phyloP scores from a whole-genome alignment of 2,329 filamentous ascomycete genomes.

The Lachnellula subtilissima region DNA sequence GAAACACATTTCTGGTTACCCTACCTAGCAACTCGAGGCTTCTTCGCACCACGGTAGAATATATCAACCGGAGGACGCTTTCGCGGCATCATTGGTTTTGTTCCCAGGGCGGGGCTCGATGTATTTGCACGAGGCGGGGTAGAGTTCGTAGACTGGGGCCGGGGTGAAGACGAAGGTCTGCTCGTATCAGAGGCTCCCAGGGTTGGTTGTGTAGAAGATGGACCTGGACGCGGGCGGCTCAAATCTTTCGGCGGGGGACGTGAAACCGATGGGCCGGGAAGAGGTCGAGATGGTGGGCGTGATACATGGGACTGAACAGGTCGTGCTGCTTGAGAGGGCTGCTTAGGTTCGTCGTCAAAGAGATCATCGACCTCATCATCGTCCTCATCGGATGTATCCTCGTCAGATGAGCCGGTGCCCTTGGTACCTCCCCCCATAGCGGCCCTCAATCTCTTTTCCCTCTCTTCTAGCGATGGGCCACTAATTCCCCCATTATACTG shows the following conservation, averaged over 20 bases:
- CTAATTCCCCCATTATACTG: conserved; percentile 11
- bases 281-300: background rate
- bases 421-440: conserved; percentile 2
- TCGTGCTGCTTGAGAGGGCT: background rate
- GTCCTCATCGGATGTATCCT: conserved; percentile 21
- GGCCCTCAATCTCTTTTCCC: conserved; percentile 32
- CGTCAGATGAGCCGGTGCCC: conserved; percentile 15
- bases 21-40: conserved; percentile 9
- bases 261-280: background rate
- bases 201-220: background rate
- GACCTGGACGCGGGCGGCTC: background rate
- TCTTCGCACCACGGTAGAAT: conserved; percentile 23
- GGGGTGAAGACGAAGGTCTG: background rate
- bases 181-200: conserved; percentile 5
- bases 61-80: conserved; percentile 24
- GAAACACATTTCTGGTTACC: background rate
- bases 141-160: background rate
- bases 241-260: background rate
- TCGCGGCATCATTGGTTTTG: conserved; percentile 18
- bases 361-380: conserved; percentile 22
- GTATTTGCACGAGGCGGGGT: background rate
- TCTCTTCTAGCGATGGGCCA: conserved; percentile 31
- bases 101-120: conserved; percentile 8
- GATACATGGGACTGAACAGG: background rate
- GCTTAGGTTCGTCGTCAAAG: conserved; percentile 18